phyloP scores from a whole-genome alignment of 1,139 yeast genomes.

The Arxiozyma bovina region DNA sequence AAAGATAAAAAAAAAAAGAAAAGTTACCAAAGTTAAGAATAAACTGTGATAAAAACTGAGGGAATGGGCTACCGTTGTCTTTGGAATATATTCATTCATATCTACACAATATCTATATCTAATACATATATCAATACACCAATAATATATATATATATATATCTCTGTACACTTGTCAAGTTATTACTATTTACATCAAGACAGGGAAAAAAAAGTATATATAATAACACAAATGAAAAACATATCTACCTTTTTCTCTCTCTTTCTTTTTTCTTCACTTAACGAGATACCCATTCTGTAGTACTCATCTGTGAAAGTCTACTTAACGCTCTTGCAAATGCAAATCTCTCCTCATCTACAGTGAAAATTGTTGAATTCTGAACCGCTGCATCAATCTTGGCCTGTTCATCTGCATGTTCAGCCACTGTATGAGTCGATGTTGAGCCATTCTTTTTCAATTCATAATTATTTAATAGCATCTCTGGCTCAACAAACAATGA shows the following conservation, averaged over 20 bases:
- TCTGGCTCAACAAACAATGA: conserved; percentile 83
- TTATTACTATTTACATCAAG: background rate
- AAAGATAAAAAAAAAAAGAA: no score
- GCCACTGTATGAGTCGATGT: conserved; percentile 34
- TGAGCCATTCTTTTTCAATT: conserved; percentile 30
- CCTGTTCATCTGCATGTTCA: conserved; percentile 53
- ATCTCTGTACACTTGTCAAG: no score
- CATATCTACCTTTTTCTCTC: background rate
- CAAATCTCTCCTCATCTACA: conserved; percentile 88
- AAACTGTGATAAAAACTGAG: no score
- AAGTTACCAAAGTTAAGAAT: no score
- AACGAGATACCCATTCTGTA: conserved; percentile 62
- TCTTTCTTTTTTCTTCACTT: background rate
- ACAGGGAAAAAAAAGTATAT: no score
- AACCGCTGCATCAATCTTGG: background rate
- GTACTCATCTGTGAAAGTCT: conserved; percentile 91
- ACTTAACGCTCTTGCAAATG: conserved; percentile 89
- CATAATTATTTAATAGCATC: conserved; percentile 50
- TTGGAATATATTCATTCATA: background rate
- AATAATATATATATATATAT: no score
- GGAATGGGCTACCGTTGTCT: no score
- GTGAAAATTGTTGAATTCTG: conserved; percentile 61
- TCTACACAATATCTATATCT: no score
- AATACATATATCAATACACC: background rate
- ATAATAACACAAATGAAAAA: no score